Evolutionary conservation across 331 rosid genomes (phyloP), one percentile per base, ranked within the genome.

Genomic region (Ulmus americana): DNA sequence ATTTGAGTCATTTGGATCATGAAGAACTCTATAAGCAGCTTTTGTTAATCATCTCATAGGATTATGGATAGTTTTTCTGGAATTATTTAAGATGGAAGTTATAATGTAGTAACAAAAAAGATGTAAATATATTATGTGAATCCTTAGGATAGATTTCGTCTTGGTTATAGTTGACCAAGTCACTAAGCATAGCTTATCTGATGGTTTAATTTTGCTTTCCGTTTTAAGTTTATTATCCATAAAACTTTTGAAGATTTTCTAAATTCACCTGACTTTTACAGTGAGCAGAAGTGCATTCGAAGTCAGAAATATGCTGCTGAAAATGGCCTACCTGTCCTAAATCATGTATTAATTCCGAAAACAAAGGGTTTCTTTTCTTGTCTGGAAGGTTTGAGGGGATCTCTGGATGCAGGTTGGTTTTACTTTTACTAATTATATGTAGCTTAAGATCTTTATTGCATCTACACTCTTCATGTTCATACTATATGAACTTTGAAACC

Each of bases 241-340:
- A 41, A 39, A 7, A 56, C 64, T 69, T 46, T 44, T 80, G 43
- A 76, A 2, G 60, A 35, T 39, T 42, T 46, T 48, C 72, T 3
- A 28, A 28, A 15, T 7, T 15, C 13, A 50, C 45, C 45, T 40
- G 39, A 61, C 77, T 74, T 44, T 14, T 78, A 78, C 66, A 88
- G 96, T 38, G 94, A 85, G 69, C 81, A 78, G 76, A 88, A 88
- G 83, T 74, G 90, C 79, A 75, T 76, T 48, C 85, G 85, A 16
- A 85, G 77, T 76, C 78, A 88, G 82, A 88, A 88, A n/a, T 80
- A 88, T 70, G 96, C 94, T 63, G 84, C 81, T 9, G 88, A 85
- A 71, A 82, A 74, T n/a, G 90, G 85, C 65, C 79, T 88, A 67
- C 94, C 96, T 0, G 39, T 80, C 72, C 74, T 88, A 39, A 86